Base-by-base conservation (phyloP, 768 basidiomycete species). In the Hysterangium stoloniferum region DNA sequence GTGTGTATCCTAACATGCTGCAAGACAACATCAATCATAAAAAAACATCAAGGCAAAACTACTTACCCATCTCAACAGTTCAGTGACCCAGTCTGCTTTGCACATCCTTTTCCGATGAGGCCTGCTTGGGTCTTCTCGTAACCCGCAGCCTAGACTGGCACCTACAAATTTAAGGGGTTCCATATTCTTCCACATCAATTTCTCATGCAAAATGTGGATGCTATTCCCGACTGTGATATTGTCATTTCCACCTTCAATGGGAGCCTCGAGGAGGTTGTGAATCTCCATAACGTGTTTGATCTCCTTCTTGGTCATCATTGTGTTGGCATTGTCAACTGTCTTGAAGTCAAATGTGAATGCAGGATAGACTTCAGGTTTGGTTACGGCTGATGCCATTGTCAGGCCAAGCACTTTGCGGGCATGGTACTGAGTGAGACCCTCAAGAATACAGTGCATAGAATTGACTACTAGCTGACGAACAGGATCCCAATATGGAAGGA, bases 401-500 rank as follows among this genome's bases (percentile, higher is more conserved):
- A 43, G n/a, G 11, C 20, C 41, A 12, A 43, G 20, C 12, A 43
- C 41, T 35, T 19, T 20, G 28, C 7, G 46, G 59, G 5, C 67
- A 58, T 58, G 58, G 24, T 36, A 20, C 27, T 54, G 32, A 0
- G 45, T 52, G 7, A 52, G 45, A 2, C 57, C 57, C 33, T 61
- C 32, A 0, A 63, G 52, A 6, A 66, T 27, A 22, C 46, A 56
- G 20, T 66, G 65, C 64, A 66, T 66, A 1, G 56, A 35, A 36
- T 66, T 58, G 1, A 62, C 47, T 0, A 64, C 54, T 1, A 62
- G 48, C 19, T 58, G 55, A 0, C 17, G 25, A 0, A 54, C 43
- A 2, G 61, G 59, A 20, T 64, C 52, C 62, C 62, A 66, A 42
- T 66, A 64, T 11, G 62, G 60, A 6, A 66, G 52, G 1, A 19